phyloP scores from a whole-genome alignment of 352 stramenopile genomes.

The Pythium aristosporum region DNA sequence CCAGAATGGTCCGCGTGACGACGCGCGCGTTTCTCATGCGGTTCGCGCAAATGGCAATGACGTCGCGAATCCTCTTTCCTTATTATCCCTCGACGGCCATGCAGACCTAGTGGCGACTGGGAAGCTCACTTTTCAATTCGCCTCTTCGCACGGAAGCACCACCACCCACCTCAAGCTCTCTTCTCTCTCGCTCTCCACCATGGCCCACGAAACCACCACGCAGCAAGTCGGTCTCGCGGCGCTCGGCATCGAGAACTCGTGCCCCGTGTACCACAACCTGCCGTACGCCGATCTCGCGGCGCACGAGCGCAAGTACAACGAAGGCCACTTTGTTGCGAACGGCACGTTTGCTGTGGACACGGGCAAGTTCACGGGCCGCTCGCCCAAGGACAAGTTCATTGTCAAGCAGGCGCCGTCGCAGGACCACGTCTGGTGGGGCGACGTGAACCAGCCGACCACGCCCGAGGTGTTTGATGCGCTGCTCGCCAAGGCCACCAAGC shows the following conservation, averaged over 20 bases:
- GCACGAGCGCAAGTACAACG: slow-evolving; percentile 49
- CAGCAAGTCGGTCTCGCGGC: slow-evolving; percentile 37
- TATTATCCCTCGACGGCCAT: not conserved
- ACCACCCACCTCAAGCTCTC: not conserved
- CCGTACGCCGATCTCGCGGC: slow-evolving; percentile 46
- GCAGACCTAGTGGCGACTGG: too few relatives aligned
- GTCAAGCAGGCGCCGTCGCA: slow-evolving; percentile 49
- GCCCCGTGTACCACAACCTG: slow-evolving; percentile 53
- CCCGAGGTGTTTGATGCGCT: slow-evolving; percentile 49
- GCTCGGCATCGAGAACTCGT: slow-evolving; percentile 43
- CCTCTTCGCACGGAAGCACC: slow-evolving; percentile 16
- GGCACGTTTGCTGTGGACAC: slow-evolving; percentile 64
- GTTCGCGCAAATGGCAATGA: slow-evolving; percentile 18
- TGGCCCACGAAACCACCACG: slow-evolving; percentile 67
- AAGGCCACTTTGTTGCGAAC: slow-evolving; percentile 55
- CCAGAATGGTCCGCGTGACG: slow-evolving; percentile 3
- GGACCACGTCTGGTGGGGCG: slow-evolving; percentile 52
- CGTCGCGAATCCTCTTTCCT: slow-evolving; percentile 5
- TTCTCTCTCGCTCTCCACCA: slow-evolving; percentile 24
- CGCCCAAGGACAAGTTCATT: slow-evolving; percentile 67
- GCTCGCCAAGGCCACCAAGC: slow-evolving; percentile 47
- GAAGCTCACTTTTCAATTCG: slow-evolving; percentile 35
- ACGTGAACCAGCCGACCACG: slow-evolving; percentile 58
- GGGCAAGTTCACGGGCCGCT: slow-evolving; percentile 63
- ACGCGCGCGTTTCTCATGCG: slow-evolving; percentile 26